Percentiles rank a stretch among this genome's conserved stretches.
phyloP scores from a whole-genome alignment of 352 stramenopile genomes.

The Chrysophaeum taylorii region DNA sequence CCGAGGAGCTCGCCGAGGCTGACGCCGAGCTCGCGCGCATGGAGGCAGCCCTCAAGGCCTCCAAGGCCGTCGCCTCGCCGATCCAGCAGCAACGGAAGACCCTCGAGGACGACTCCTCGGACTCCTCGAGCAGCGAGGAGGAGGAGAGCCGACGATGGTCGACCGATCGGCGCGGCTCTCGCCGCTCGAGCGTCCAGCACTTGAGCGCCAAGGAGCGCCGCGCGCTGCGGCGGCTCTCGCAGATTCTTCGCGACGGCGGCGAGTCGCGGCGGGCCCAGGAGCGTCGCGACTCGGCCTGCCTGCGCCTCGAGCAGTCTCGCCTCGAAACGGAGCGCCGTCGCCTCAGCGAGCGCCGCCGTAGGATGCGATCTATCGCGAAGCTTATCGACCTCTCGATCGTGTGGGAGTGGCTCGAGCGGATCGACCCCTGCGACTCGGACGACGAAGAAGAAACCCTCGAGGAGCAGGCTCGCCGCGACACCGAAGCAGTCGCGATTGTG shows the following conservation, averaged over 20 bases:
- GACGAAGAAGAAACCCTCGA: neutral
- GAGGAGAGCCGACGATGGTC: neutral
- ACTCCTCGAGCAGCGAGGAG: neutral
- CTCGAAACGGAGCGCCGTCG: neutral
- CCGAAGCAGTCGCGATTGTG: neutral
- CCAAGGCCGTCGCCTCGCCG: neutral
- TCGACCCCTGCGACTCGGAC: neutral
- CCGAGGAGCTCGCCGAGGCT: neutral
- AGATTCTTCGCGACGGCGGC: neutral
- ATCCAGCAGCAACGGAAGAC: neutral
- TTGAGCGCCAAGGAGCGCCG: neutral
- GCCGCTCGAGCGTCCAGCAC: neutral
- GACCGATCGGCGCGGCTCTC: neutral
- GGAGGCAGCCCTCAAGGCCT: neutral
- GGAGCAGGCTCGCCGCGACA: neutral
- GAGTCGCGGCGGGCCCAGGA: neutral
- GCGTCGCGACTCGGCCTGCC: neutral
- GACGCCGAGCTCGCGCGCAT: constrained; percentile 6
- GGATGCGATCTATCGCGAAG: neutral
- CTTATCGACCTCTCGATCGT: neutral
- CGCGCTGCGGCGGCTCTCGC: neutral
- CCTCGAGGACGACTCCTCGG: neutral
- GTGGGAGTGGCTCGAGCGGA: constrained; percentile 1
- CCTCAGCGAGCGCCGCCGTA: neutral
- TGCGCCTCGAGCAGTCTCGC: neutral